Percentiles rank a stretch among this genome's conserved stretches.
Conservation (phyloP, 2,329 filamentous ascomycete species). For the Aspergillus sp. region DNA sequence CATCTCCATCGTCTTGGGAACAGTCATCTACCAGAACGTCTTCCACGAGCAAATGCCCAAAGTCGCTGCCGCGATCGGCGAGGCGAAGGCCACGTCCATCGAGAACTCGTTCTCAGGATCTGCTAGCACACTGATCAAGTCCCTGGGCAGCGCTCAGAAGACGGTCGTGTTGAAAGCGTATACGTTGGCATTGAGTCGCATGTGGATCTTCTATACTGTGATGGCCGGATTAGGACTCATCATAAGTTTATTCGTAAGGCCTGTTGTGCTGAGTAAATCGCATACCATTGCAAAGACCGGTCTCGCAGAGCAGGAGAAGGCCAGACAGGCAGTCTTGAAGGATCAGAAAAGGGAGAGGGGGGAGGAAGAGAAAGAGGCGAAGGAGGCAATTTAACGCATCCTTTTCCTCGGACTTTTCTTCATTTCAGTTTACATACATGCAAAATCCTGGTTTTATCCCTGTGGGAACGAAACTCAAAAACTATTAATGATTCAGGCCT, state of each 20-base stretch:
- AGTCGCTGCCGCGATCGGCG: constrained; percentile 33
- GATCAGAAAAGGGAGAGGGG: constrained; percentile 40
- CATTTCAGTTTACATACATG: too few relatives aligned
- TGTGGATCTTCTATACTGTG: constrained; percentile 54
- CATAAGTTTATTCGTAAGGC: constrained; percentile 43
- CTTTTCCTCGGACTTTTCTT: too few relatives aligned
- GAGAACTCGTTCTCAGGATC: constrained; percentile 40
- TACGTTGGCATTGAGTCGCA: constrained; percentile 47
- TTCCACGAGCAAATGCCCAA: constrained; percentile 34
- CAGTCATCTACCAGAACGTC: constrained; percentile 49
- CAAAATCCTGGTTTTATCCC: too few relatives aligned
- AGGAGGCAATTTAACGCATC: constrained; percentile 42
- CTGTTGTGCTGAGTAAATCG: constrained; percentile 41
- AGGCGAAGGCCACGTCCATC: constrained; percentile 19
- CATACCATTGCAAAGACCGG: constrained; percentile 51
- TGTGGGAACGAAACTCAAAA: too few relatives aligned
- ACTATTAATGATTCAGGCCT: too few relatives aligned
- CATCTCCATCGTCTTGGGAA: constrained; percentile 61
- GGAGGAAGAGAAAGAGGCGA: constrained; percentile 65
- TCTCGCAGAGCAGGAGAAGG: constrained; percentile 47
- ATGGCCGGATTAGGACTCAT: constrained; percentile 40
- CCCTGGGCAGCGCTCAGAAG: constrained; percentile 35
- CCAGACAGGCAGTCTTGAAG: constrained; percentile 39
- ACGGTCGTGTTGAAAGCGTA: constrained; percentile 45
- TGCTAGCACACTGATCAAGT: constrained; percentile 36